Evolutionary conservation across 169 alveolate genomes (phyloP), one percentile per base, ranked within the genome.

Genomic region (Plasmodium vivax): DNA sequence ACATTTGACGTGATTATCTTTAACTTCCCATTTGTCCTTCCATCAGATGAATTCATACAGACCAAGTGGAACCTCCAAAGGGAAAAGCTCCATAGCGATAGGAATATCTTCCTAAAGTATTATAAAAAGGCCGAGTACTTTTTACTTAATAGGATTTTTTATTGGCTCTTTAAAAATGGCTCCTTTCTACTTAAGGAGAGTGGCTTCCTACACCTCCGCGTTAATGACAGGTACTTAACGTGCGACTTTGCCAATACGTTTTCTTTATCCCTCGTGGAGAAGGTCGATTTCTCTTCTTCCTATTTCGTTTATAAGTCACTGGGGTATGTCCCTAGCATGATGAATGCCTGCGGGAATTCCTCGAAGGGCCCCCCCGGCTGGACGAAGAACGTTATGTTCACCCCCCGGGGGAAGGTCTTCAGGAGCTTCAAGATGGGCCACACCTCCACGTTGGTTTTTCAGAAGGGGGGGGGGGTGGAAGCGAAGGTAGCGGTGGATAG

Each of bases 11-110:
- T 85, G 8, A 75, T 85, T 0, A 54, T 85, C 34, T 85, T 85
- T 75, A 85, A 85, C 41, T 85, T 85, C n/a, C 93, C 93, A 8
- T 85, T 85, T 45, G 85, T 77, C 12, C 58, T 85, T 7, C 87
- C 85, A 30, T 8, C 85, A 51, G 43, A 85, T 8, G 93, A 85
- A 1, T 75, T 74, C 62, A 68, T 85, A 30, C 71, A 75, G 36
- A 19, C 38, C 45, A 85, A 85, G n/a, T 85, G 93, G 93, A 75
- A 75, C 8, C 4, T 32, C 3, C 80, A 85, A 32, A 6, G 34
- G 6, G 81, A 34, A 19, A 75, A 41, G 23, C 68, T 51, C 32
- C 51, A 27, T n/a, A 23, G 34, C 5, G 72, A 84, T 7, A 84
- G 54, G 23, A 27, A 27, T n/a, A 45, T 23, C 36, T 85, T 75